Percentiles rank a stretch among this genome's conserved stretches.
These are phyloP conservation scores for Colletotrichum karsti DNA, from an alignment of 2,329 filamentous ascomycete species.

Conservation along the genomic window DNA sequence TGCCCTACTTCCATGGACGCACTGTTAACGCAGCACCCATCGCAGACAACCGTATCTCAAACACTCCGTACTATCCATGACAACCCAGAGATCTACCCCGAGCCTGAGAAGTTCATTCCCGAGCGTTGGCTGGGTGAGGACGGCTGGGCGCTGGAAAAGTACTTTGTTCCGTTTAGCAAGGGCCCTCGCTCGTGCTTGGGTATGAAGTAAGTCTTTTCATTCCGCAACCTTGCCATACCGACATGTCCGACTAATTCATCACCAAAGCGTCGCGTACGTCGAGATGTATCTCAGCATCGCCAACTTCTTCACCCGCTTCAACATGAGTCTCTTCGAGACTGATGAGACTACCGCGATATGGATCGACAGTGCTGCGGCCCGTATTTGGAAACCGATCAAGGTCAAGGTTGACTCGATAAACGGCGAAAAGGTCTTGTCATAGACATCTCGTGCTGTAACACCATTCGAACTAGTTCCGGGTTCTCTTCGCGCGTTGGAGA, in stretches of 20 bases:
- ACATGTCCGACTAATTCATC: not conserved
- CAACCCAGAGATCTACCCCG: not conserved
- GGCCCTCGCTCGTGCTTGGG: not conserved
- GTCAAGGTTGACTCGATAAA: not conserved
- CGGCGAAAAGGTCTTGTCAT: not conserved
- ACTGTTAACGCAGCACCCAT: not conserved
- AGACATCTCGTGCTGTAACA: too few species aligned
- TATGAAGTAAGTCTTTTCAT: not conserved
- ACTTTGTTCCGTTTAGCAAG: conserved; percentile 2
- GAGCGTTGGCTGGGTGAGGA: conserved; percentile 1
- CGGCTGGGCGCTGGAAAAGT: not conserved
- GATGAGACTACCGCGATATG: not conserved
- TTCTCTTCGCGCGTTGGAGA: too few species aligned
- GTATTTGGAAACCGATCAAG: not conserved
- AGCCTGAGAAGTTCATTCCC: conserved; percentile 4
- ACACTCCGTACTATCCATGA: not conserved
- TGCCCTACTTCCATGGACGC: not conserved
- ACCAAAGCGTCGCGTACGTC: not conserved
- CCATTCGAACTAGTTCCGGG: too few species aligned
- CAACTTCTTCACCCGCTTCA: conserved; percentile 3
- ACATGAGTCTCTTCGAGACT: not conserved
- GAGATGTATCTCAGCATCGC: conserved; percentile 2
- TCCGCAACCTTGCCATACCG: too few species aligned
- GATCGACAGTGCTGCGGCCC: not conserved
- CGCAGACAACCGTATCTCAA: not conserved